Evolutionary conservation across 192 early-diverging fungal species (phyloP).

Genomic region (Coemansia sp.): DNA sequence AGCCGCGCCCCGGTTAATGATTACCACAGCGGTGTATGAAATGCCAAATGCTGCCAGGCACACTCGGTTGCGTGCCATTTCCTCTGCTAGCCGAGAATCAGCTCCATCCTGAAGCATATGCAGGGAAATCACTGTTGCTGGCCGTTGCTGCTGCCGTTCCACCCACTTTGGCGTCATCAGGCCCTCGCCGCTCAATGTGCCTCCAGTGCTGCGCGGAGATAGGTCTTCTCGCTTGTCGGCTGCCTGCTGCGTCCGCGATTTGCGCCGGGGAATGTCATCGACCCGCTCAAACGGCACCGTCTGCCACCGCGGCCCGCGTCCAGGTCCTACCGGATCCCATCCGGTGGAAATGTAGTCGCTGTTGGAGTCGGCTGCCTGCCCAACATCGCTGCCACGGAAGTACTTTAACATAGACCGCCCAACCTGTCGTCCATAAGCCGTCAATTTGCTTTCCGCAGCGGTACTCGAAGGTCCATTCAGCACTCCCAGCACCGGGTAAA

Average conservation of each 20-base stretch:
- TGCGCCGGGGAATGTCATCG: constrained; percentile 40
- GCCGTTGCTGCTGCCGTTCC: constrained; percentile 34
- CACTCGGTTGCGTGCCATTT: constrained; percentile 47
- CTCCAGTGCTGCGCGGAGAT: constrained; percentile 11
- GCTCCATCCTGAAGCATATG: constrained; percentile 18
- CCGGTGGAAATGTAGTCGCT: constrained; percentile 2
- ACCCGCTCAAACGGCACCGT: constrained; percentile 21
- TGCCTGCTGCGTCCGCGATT: constrained; percentile 6
- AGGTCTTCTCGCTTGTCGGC: constrained; percentile 8
- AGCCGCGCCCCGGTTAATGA: constrained; percentile 17
- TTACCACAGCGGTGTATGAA: constrained; percentile 31
- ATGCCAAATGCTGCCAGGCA: constrained; percentile 33
- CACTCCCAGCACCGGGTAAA: constrained; percentile 42
- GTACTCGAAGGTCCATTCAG: constrained; percentile 18
- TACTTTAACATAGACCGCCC: constrained; percentile 32
- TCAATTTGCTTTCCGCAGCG: background rate
- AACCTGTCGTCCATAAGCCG: constrained; percentile 37
- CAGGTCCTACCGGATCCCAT: constrained; percentile 23
- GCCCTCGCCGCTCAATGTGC: constrained; percentile 21
- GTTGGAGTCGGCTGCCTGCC: background rate
- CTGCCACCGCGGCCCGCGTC: constrained; percentile 28
- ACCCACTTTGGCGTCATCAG: constrained; percentile 25
- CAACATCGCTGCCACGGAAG: constrained; percentile 16
- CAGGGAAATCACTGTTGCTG: constrained; percentile 33
- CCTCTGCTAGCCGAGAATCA: constrained; percentile 14